Percentiles rank a stretch among this genome's conserved stretches.
Conservation (phyloP, 192 early-diverging fungal genomes). For the Thamnidium elegans region DNA sequence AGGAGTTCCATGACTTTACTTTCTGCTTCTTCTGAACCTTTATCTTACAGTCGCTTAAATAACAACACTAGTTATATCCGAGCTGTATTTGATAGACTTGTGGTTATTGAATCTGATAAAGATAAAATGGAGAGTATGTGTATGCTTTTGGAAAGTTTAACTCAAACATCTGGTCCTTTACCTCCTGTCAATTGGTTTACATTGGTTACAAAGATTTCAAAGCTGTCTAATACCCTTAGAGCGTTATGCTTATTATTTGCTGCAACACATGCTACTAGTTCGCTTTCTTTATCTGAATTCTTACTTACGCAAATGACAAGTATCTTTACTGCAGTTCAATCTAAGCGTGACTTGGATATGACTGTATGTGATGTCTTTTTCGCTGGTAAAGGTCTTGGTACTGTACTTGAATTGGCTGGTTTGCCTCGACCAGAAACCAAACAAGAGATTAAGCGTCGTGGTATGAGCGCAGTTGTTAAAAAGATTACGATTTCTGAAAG, state of each 20-base stretch:
- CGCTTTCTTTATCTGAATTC: constrained; percentile 51
- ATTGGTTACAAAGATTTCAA: constrained; percentile 33
- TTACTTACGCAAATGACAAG: constrained; percentile 36
- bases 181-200: constrained; percentile 59
- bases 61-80: constrained; percentile 49
- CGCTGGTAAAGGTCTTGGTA: constrained; percentile 30
- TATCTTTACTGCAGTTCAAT: constrained; percentile 1
- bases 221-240: constrained; percentile 1
- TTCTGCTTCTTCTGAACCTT: constrained; percentile 45
- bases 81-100: constrained; percentile 45
- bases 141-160: constrained; percentile 30
- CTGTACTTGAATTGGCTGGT: constrained; percentile 47
- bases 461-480: constrained; percentile 44
- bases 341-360: constrained; percentile 7
- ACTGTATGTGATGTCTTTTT: neutral
- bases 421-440: constrained; percentile 27
- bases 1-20: neutral
- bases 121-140: constrained; percentile 7
- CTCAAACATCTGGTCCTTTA: constrained; percentile 36
- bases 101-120: constrained; percentile 5
- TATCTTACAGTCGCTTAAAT: constrained; percentile 45
- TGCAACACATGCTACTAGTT: constrained; percentile 42
- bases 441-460: constrained; percentile 34
- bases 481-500: constrained; percentile 37
- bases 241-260: constrained; percentile 40